Conservation (phyloP, 345 rosid genomes). For the Salix arbutifolia region DNA sequence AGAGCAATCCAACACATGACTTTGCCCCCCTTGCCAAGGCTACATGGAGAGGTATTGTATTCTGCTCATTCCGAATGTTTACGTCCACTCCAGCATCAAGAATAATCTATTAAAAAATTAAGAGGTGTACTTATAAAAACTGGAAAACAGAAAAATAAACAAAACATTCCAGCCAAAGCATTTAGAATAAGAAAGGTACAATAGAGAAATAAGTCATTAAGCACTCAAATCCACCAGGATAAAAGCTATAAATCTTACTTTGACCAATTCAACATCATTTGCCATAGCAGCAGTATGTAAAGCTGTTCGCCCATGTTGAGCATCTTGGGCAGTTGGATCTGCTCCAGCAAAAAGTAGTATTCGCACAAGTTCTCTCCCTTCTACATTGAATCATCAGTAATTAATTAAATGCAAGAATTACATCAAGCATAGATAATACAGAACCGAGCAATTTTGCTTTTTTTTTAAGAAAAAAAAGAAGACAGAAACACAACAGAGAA, state of each 20-base stretch:
- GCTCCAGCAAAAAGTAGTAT: conserved; percentile 91
- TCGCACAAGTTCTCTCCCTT: conserved; percentile 85
- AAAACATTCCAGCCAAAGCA: too few species aligned
- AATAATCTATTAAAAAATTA: conserved; percentile 51
- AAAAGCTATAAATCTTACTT: conserved; percentile 35
- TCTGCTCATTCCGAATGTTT: conserved; percentile 75
- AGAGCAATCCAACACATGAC: conserved; percentile 79
- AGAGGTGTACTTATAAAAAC: not conserved
- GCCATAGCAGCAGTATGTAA: conserved; percentile 93
- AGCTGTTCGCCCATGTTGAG: conserved; percentile 81
- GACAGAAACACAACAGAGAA: too few species aligned
- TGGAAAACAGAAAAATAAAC: too few species aligned
- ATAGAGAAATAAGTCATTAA: too few species aligned
- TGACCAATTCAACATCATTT: conserved; percentile 82
- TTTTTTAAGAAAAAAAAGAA: too few species aligned
- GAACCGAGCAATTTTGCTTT: not conserved
- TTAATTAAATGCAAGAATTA: too few species aligned
- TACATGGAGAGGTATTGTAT: conserved; percentile 88
- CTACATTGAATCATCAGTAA: conserved; percentile 34
- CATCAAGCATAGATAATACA: too few species aligned
- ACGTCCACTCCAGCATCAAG: conserved; percentile 96
- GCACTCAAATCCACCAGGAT: not conserved
- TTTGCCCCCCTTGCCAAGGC: conserved; percentile 94
- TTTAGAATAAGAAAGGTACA: too few species aligned
- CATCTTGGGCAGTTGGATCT: conserved; percentile 81